Evolutionary conservation across 2,329 filamentous ascomycete species (phyloP), one percentile per base, ranked within the genome.

Genomic region (Ophiostoma triangulosporum): DNA sequence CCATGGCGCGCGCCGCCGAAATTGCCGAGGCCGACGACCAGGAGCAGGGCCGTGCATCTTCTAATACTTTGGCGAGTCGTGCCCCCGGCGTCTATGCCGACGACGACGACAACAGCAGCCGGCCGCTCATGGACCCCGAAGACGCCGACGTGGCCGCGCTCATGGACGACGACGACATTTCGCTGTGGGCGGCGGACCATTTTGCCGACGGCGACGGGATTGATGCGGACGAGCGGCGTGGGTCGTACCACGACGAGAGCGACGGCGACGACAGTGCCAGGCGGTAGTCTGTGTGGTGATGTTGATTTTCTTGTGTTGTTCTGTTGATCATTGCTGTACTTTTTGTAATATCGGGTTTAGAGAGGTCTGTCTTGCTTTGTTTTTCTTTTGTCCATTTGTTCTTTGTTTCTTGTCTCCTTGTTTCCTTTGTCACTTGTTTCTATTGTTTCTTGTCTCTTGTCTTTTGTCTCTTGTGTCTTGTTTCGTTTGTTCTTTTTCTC

Each of bases 1-100:
- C 80, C 53, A 81, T 83, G 74, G 73, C 77, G 38, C 73, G 80
- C 51, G 80, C 80, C 17, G 74, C 73, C 50, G 75, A 81, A 65
- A 69, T 84, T 32, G 75, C 73, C 12, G 64, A 69, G 40, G 72
- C 74, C 50, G 72, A 73, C 49, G 68, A 61, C 22, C 65, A 64
- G 29, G 64, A 70, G 3, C 73, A 75, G 22, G 56, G 57, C 27
- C 48, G 50, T n/a, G 48, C 63, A n/a, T n/a, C n/a, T n/a, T n/a
- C n/a, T n/a, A n/a, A n/a, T n/a, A n/a, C n/a, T n/a, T n/a, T 6
- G 36, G 1, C 36, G 6, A 38, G 15, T 3, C 43, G 32, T 2
- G 45, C 26, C 3, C 40, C 50, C 0, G 50, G 54, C 17, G 54
- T 53, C 5, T 55, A 52, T 17, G 50, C 43, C n/a, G 72, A 64